Evolutionary conservation across 179 eudicot genomes (phyloP).

Genomic region (Gypsophila paniculata): DNA sequence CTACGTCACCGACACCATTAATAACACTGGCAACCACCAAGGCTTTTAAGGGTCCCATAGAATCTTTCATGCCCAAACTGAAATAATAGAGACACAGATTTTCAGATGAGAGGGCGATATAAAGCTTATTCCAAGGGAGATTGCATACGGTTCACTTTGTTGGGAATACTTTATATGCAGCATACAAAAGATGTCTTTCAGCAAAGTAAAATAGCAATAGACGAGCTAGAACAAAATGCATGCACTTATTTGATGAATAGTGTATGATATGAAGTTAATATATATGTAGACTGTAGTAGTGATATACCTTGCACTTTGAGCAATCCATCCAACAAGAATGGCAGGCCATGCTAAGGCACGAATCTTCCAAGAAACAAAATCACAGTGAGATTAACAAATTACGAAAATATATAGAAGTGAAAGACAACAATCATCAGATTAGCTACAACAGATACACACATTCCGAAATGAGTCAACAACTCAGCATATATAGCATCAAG

Average conservation of each 20-base stretch:
- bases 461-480: not conserved
- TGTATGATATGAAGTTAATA: not conserved
- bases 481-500: not conserved
- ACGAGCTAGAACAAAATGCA: not conserved
- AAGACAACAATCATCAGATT: constrained; percentile 5
- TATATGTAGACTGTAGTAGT: not conserved
- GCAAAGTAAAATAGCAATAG: not conserved
- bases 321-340: constrained; percentile 91
- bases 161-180: not conserved
- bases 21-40: constrained; percentile 75
- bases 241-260: not conserved
- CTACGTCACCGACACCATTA: constrained; percentile 72
- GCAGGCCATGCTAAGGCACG: constrained; percentile 99
- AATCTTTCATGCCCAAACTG: constrained; percentile 99
- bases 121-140: not conserved
- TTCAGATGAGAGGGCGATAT: not conserved
- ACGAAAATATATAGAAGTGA: not conserved
- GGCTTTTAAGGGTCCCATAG: constrained; percentile 95
- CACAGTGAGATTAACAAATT: constrained; percentile 1
- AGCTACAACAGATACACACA: not conserved
- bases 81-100: constrained; percentile 15
- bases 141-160: not conserved
- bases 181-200: too few species aligned
- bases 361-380: constrained; percentile 44
- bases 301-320: constrained; percentile 64